Conservation (phyloP, 441 rosid species). For the Omphalea diandra region DNA sequence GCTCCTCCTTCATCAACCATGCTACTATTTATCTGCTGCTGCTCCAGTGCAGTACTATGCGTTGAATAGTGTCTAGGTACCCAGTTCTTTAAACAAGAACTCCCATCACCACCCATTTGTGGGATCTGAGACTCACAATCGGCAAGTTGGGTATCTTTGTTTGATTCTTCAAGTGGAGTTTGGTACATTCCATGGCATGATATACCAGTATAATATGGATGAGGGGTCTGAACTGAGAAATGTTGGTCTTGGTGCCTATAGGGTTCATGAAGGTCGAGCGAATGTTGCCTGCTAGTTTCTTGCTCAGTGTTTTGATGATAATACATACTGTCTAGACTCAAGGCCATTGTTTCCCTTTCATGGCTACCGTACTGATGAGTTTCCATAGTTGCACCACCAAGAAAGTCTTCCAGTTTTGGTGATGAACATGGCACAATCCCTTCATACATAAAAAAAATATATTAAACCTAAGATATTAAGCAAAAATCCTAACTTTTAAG, state of each 20-base stretch:
- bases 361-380: constrained; percentile 41
- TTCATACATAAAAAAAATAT: constrained; percentile 18
- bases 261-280: constrained; percentile 38
- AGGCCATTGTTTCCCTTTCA: constrained; percentile 48
- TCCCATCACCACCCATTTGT: constrained; percentile 29
- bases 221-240: constrained; percentile 32
- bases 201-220: constrained; percentile 34
- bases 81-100: constrained; percentile 48
- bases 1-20: constrained; percentile 37
- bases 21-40: constrained; percentile 34
- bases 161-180: constrained; percentile 32
- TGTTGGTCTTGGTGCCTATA: constrained; percentile 31
- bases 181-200: constrained; percentile 40
- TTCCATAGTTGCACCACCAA: constrained; percentile 60
- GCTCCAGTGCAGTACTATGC: constrained; percentile 25
- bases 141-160: constrained; percentile 33
- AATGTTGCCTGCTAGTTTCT: constrained; percentile 36
- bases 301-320: constrained; percentile 40
- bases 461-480: not conserved
- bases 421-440: constrained; percentile 50
- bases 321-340: constrained; percentile 60
- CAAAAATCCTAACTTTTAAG: not conserved
- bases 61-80: constrained; percentile 38
- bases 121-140: constrained; percentile 36
- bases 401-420: constrained; percentile 70